Percentiles rank a stretch among this genome's conserved stretches.
These are phyloP conservation scores for Pelargonium nanum DNA, from an alignment of 345 rosid species.

Conservation along the genomic window DNA sequence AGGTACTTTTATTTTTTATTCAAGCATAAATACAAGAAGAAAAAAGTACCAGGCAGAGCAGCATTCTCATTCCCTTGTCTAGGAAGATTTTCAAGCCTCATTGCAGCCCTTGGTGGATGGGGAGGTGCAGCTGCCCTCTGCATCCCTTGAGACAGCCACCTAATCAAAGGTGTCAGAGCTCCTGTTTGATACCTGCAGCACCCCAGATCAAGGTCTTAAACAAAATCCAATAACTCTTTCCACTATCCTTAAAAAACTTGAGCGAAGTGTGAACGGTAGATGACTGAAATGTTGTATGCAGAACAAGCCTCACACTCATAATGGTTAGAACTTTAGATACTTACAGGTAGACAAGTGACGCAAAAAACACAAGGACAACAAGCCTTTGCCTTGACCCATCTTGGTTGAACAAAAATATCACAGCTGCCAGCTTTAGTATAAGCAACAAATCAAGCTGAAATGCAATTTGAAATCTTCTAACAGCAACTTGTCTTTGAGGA, in stretches of 20 bases:
- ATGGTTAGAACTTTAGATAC: slow-evolving; percentile 17
- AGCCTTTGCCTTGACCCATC: slow-evolving; percentile 96
- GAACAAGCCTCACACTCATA: background rate
- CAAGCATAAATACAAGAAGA: slow-evolving; percentile 2
- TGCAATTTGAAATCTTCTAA: slow-evolving; percentile 84
- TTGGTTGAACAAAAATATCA: slow-evolving; percentile 89
- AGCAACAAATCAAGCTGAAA: slow-evolving; percentile 87
- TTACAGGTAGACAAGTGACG: slow-evolving; percentile 83
- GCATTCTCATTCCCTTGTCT: slow-evolving; percentile 51
- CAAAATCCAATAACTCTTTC: background rate
- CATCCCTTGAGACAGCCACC: slow-evolving; percentile 96
- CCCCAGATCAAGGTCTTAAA: background rate
- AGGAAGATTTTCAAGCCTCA: slow-evolving; percentile 54
- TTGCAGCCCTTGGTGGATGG: slow-evolving; percentile 59
- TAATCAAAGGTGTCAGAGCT: slow-evolving; percentile 78
- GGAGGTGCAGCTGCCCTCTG: slow-evolving; percentile 96
- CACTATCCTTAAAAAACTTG: background rate
- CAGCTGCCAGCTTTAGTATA: slow-evolving; percentile 84
- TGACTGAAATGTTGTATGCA: background rate
- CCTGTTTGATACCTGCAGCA: slow-evolving; percentile 87
- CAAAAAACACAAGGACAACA: slow-evolving; percentile 69
- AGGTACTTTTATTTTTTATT: background rate
- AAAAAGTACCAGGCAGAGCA: slow-evolving; percentile 42
- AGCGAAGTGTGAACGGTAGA: background rate
- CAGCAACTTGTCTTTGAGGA: slow-evolving; percentile 62